Evolutionary conservation across 2,329 filamentous ascomycete genomes (phyloP).

Genomic region (Myotisia sp.): DNA sequence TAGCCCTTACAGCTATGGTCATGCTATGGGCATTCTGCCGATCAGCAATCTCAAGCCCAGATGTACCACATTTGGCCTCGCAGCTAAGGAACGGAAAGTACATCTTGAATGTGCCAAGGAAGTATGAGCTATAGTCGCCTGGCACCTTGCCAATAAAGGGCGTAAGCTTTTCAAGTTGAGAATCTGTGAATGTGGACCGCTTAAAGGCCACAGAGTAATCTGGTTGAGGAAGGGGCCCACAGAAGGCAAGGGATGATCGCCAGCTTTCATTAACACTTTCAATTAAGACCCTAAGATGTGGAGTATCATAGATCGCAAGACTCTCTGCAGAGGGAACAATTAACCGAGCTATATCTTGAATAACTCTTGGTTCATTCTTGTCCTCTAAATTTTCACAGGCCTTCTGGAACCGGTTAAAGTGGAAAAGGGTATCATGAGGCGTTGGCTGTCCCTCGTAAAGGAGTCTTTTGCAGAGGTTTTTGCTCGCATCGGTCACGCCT

Average conservation of each 20-base stretch:
- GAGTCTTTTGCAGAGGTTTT: constrained; percentile 18
- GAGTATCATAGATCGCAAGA: constrained; percentile 19
- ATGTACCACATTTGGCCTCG: constrained; percentile 34
- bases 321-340: constrained; percentile 26
- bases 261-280: constrained; percentile 34
- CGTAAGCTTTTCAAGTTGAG: constrained; percentile 30
- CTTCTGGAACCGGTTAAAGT: constrained; percentile 22
- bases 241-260: constrained; percentile 28
- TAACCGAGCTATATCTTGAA: constrained; percentile 23
- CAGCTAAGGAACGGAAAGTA: constrained; percentile 39
- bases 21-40: constrained; percentile 20
- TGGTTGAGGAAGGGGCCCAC: constrained; percentile 28
- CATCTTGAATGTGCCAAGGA: constrained; percentile 35
- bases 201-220: constrained; percentile 33
- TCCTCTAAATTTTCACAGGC: constrained; percentile 19
- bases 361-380: constrained; percentile 23
- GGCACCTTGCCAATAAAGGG: constrained; percentile 20
- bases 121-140: constrained; percentile 24
- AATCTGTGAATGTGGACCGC: constrained; percentile 28
- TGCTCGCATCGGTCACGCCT: constrained; percentile 23
- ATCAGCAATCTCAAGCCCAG: constrained; percentile 18
- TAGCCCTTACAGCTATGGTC: constrained; percentile 23
- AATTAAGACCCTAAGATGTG: constrained; percentile 20
- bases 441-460: constrained; percentile 20
- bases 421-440: constrained; percentile 23